Evolutionary conservation across 306 rosid genomes (phyloP).

Genomic region (Trichosanthes cucumerina): DNA sequence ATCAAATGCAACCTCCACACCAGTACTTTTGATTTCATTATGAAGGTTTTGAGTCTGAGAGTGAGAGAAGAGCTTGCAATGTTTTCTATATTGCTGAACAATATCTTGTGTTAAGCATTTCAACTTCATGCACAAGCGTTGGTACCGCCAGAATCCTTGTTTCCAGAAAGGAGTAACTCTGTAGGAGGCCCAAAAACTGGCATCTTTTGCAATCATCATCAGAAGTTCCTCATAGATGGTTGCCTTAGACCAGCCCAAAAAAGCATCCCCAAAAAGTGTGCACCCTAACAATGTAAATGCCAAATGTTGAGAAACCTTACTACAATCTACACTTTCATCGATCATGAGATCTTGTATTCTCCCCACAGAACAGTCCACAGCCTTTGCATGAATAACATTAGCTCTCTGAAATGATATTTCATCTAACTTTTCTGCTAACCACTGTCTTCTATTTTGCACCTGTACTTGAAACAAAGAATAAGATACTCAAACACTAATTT

Average conservation of each 20-base stretch:
- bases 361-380: conserved; percentile 36
- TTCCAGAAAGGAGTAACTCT: conserved; percentile 65
- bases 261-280: conserved; percentile 63
- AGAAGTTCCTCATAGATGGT: conserved; percentile 65
- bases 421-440: conserved; percentile 39
- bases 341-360: conserved; percentile 33
- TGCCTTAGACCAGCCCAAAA: conserved; percentile 67
- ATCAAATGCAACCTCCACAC: conserved; percentile 24
- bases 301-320: conserved; percentile 57
- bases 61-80: conserved; percentile 30
- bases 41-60: conserved; percentile 19
- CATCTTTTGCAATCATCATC: conserved; percentile 67
- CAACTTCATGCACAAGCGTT: conserved; percentile 42
- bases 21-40: conserved; percentile 17
- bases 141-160: conserved; percentile 71
- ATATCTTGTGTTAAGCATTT: conserved; percentile 64
- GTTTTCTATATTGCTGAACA: conserved; percentile 41
- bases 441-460: conserved; percentile 52
- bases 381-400: conserved; percentile 31
- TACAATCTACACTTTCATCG: conserved; percentile 35
- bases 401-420: conserved; percentile 32
- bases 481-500: not conserved
- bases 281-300: conserved; percentile 72
- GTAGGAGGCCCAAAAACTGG: conserved; percentile 69
- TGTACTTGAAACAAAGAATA: conserved; percentile 20